These are phyloP conservation scores for Dioszegia crocea DNA, from an alignment of 768 basidiomycete species.

Conservation along the genomic window DNA sequence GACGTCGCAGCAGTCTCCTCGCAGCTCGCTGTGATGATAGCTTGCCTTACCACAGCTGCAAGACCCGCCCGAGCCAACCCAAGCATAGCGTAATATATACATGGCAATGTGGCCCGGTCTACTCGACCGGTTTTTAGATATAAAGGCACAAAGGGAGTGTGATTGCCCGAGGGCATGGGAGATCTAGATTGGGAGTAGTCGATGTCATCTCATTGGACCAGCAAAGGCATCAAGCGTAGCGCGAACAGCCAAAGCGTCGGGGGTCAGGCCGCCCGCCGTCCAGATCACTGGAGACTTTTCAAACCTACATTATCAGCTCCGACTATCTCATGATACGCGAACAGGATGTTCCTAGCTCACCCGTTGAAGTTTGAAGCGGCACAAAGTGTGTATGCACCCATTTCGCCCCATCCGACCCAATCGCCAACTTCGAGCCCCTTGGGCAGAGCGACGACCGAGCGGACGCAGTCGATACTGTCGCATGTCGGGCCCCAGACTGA, in stretches of 20 bases:
- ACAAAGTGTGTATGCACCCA: conserved; percentile 99
- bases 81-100: too few relatives aligned
- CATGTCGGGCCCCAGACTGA: conserved; percentile 98
- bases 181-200: conserved; percentile 30
- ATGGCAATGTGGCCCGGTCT: neutral
- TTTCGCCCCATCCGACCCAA: conserved; percentile 95
- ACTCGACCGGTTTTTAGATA: neutral
- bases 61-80: too few relatives aligned
- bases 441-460: conserved; percentile 60
- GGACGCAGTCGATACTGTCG: conserved; percentile 92
- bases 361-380: conserved; percentile 96
- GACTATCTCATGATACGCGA: neutral
- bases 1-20: too few relatives aligned
- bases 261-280: conserved; percentile 41
- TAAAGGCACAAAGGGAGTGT: too few relatives aligned
- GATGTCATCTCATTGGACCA: conserved; percentile 41
- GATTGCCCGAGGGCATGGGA: too few relatives aligned
- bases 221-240: conserved; percentile 40
- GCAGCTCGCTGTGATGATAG: too few relatives aligned
- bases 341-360: conserved; percentile 11
- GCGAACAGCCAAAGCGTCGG: conserved; percentile 35
- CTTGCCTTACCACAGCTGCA: too few relatives aligned
- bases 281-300: conserved; percentile 38
- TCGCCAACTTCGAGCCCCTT: conserved; percentile 77
- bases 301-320: conserved; percentile 20